Evolutionary conservation across 306 rosid genomes (phyloP).

Genomic region (Hylodesmum podocarpum): DNA sequence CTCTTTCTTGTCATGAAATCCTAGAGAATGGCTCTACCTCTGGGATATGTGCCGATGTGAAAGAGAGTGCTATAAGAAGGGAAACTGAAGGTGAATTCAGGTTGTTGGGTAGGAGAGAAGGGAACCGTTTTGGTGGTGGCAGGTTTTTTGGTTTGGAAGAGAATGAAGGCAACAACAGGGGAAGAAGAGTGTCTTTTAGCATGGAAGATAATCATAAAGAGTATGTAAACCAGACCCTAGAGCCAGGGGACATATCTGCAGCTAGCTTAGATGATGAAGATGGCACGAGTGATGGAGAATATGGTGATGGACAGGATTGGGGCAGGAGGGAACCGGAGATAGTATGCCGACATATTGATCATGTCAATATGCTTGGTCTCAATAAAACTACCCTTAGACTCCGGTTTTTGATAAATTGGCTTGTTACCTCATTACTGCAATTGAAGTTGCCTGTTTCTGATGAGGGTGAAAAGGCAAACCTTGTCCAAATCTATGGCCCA

Average conservation of each 20-base stretch:
- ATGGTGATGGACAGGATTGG: slow-evolving; percentile 62
- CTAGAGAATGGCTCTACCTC: slow-evolving; percentile 60
- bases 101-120: slow-evolving; percentile 84
- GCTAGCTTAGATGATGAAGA: slow-evolving; percentile 81
- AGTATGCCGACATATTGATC: slow-evolving; percentile 72
- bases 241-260: slow-evolving; percentile 64
- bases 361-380: slow-evolving; percentile 81
- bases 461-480: slow-evolving; percentile 47
- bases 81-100: slow-evolving; percentile 97
- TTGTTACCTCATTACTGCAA: slow-evolving; percentile 85
- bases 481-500: slow-evolving; percentile 88
- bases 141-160: slow-evolving; percentile 85
- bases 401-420: slow-evolving; percentile 93
- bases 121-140: slow-evolving; percentile 61
- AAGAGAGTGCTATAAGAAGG: slow-evolving; percentile 92
- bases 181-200: slow-evolving; percentile 83
- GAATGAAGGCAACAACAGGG: slow-evolving; percentile 56
- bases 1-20: slow-evolving; percentile 43
- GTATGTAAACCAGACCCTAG: slow-evolving; percentile 42
- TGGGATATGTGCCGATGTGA: slow-evolving; percentile 51
- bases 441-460: slow-evolving; percentile 60
- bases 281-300: slow-evolving; percentile 70
- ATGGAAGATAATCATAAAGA: slow-evolving; percentile 72
- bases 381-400: slow-evolving; percentile 83
- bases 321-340: slow-evolving; percentile 76